phyloP scores from a whole-genome alignment of 129 eudicot genomes.

The Flaveria bidentis region DNA sequence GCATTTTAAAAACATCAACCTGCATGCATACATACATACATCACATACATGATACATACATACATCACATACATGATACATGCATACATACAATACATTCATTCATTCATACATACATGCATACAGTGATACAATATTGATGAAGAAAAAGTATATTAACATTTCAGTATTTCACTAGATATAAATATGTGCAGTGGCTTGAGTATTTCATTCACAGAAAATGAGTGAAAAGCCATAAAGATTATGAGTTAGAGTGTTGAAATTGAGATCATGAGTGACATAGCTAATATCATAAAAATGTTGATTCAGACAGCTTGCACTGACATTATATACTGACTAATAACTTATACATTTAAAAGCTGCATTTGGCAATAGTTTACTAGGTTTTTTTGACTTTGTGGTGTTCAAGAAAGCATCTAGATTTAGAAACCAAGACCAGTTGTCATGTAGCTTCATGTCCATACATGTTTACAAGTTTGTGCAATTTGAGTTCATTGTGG shows the following conservation, averaged over 20 bases:
- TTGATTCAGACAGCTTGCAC: constrained; percentile 14
- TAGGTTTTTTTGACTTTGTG: background rate
- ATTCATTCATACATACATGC: background rate
- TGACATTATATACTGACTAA: constrained; percentile 2
- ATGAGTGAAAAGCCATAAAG: background rate
- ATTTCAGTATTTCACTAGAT: no score
- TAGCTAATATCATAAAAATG: background rate
- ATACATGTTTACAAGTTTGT: constrained; percentile 19
- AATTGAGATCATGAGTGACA: constrained; percentile 2
- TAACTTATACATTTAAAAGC: background rate
- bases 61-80: background rate
- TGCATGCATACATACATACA: background rate
- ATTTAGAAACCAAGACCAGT: constrained; percentile 17
- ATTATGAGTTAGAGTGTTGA: background rate
- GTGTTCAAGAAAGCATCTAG: constrained; percentile 28
- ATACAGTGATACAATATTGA: background rate
- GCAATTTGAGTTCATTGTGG: background rate
- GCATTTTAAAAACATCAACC: background rate
- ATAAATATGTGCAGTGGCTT: background rate
- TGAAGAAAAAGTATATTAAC: no score
- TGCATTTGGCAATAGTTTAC: background rate
- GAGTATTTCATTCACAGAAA: background rate
- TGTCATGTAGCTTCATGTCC: constrained; percentile 32
- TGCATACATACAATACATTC: background rate
- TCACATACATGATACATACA: no score